Evolutionary conservation across 2,329 filamentous ascomycete genomes (phyloP).

Genomic region (Myriosclerotinia curreyana): DNA sequence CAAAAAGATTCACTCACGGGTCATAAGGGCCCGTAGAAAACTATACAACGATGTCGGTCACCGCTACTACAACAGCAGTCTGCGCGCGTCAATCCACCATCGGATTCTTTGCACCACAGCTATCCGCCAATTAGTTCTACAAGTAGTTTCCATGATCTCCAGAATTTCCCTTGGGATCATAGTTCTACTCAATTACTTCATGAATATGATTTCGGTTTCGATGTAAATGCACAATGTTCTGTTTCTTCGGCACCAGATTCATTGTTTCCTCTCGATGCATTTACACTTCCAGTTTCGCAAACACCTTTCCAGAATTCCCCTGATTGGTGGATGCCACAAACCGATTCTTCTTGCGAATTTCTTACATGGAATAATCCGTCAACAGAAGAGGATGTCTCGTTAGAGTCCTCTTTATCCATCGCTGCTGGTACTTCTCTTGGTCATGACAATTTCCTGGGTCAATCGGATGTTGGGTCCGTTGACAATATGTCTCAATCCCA

Average conservation of each 20-base stretch:
- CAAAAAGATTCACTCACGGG: conserved; percentile 24
- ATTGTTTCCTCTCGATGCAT: conserved; percentile 2
- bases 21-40: conserved; percentile 31
- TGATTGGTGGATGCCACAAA: conserved; percentile 21
- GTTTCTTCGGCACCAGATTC: conserved; percentile 9
- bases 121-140: conserved; percentile 7
- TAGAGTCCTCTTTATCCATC: conserved; percentile 15
- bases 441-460: conserved; percentile 17
- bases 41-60: conserved; percentile 29
- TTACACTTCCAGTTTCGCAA: not conserved
- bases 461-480: conserved; percentile 19
- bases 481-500: conserved; percentile 13
- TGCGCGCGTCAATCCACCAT: conserved; percentile 14
- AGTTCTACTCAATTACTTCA: conserved; percentile 3
- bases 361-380: conserved; percentile 11
- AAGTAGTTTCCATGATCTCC: conserved; percentile 13
- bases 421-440: conserved; percentile 17
- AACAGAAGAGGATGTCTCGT: not conserved
- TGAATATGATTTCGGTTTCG: conserved; percentile 20
- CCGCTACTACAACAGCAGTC: conserved; percentile 20
- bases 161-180: conserved; percentile 14
- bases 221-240: not conserved
- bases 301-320: conserved; percentile 9
- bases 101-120: conserved; percentile 26
- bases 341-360: conserved; percentile 15